Evolutionary conservation across 2,329 filamentous ascomycete genomes (phyloP).

Genomic region (Aspergillus vadensis): DNA sequence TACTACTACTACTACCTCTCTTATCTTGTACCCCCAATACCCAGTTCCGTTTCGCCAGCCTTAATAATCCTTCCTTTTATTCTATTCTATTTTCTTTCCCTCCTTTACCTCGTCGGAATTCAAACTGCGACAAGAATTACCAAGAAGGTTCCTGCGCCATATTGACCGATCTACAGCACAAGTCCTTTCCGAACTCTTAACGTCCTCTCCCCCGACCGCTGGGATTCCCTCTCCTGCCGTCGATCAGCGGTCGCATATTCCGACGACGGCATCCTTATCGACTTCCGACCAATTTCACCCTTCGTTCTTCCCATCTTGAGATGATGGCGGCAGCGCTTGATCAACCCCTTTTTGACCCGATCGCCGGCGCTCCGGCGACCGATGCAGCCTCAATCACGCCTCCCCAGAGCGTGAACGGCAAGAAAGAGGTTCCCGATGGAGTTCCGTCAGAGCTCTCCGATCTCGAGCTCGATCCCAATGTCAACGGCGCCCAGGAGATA

Average conservation of each 20-base stretch:
- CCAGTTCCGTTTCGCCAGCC: neutral
- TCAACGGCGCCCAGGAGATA: conserved; percentile 28
- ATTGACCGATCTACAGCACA: conserved; percentile 11
- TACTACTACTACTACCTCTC: neutral
- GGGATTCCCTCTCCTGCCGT: conserved; percentile 42
- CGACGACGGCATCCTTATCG: conserved; percentile 40
- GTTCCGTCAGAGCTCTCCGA: conserved; percentile 46
- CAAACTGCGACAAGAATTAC: neutral
- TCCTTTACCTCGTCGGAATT: neutral
- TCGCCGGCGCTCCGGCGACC: conserved; percentile 27
- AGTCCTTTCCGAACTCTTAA: conserved; percentile 9
- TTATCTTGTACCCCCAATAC: conserved; percentile 2
- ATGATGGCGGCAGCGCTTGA: conserved; percentile 41
- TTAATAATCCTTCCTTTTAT: neutral
- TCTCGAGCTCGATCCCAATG: conserved; percentile 42
- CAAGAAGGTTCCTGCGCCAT: conserved; percentile 1
- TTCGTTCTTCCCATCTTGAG: conserved; percentile 17
- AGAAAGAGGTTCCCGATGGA: conserved; percentile 46
- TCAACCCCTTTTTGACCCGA: conserved; percentile 31
- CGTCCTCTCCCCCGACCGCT: conserved; percentile 43
- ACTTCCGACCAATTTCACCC: conserved; percentile 14
- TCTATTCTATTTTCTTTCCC: neutral
- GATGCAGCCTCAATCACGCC: conserved; percentile 45
- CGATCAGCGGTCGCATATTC: conserved; percentile 47
- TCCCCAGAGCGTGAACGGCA: conserved; percentile 47